Evolutionary conservation across 768 basidiomycete species (phyloP).

Genomic region (Panaeolus cyanescens): DNA sequence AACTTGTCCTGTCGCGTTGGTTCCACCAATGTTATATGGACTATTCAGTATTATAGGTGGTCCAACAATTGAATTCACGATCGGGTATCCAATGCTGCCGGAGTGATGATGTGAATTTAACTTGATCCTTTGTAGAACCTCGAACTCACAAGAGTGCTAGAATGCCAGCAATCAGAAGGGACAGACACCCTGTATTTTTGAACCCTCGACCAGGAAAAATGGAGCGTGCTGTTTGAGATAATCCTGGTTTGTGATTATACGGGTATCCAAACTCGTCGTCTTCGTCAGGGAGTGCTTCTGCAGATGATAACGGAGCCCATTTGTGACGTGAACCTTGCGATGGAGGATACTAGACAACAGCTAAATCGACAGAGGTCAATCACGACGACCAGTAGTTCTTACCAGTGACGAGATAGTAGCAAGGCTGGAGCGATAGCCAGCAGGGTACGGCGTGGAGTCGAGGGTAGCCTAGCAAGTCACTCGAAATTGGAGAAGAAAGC

Average conservation of each 20-base stretch:
- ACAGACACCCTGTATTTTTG: conserved; percentile 62
- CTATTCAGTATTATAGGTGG: conserved; percentile 23
- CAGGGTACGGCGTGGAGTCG: conserved; percentile 33
- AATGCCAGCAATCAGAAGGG: conserved; percentile 40
- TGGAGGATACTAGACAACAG: conserved; percentile 45
- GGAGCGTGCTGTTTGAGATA: not conserved
- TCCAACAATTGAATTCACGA: conserved; percentile 32
- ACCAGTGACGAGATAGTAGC: conserved; percentile 27
- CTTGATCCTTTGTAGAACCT: not conserved
- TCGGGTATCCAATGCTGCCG: conserved; percentile 38
- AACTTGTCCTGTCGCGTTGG: conserved; percentile 59
- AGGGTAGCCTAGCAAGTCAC: conserved; percentile 22
- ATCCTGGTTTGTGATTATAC: not conserved
- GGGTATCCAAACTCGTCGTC: conserved; percentile 30
- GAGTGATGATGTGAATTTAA: not conserved
- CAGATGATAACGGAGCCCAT: conserved; percentile 55
- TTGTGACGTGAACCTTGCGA: conserved; percentile 49
- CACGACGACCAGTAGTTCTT: not conserved
- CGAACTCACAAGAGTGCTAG: conserved; percentile 65
- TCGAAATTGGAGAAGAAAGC: not conserved
- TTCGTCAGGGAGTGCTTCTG: conserved; percentile 39
- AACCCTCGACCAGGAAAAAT: conserved; percentile 64
- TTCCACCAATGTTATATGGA: conserved; percentile 48
- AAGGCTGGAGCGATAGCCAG: conserved; percentile 30
- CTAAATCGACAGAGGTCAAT: not conserved